Percentiles rank a stretch among this genome's conserved stretches.
These are phyloP conservation scores for Pisolithus sp. DNA, from an alignment of 768 basidiomycete species.

Conservation along the genomic window DNA sequence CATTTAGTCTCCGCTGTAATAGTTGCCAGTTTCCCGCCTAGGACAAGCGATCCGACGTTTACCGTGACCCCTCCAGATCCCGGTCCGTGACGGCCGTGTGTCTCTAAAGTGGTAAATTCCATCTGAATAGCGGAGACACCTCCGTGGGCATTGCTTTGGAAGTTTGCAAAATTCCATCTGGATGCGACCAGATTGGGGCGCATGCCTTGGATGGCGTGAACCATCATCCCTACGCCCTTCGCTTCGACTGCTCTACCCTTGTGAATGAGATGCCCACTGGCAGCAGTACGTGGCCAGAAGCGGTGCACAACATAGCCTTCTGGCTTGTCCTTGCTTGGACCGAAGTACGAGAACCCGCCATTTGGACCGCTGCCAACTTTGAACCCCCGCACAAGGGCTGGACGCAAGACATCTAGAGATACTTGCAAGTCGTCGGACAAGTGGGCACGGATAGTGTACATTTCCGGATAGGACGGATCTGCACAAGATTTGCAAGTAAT, in stretches of 20 bases:
- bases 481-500: slow-evolving; percentile 57
- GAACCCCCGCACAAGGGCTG: slow-evolving; percentile 72
- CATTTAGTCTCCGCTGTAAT: slow-evolving; percentile 79
- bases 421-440: slow-evolving; percentile 76
- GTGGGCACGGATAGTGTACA: slow-evolving; percentile 74
- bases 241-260: slow-evolving; percentile 54
- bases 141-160: slow-evolving; percentile 68
- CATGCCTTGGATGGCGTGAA: slow-evolving; percentile 98
- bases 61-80: slow-evolving; percentile 81
- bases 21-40: slow-evolving; percentile 67
- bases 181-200: slow-evolving; percentile 89
- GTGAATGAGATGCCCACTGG: slow-evolving; percentile 60
- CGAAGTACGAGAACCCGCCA: slow-evolving; percentile 89
- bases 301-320: slow-evolving; percentile 87
- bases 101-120: slow-evolving; percentile 86
- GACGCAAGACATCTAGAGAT: slow-evolving; percentile 65
- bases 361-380: slow-evolving; percentile 85
- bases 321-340: slow-evolving; percentile 55
- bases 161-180: slow-evolving; percentile 93
- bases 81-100: slow-evolving; percentile 70
- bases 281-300: slow-evolving; percentile 75
- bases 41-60: slow-evolving; percentile 80
- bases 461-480: slow-evolving; percentile 60
- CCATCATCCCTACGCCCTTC: slow-evolving; percentile 74
- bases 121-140: slow-evolving; percentile 87